phyloP scores from a whole-genome alignment of 495 filamentous ascomycete genomes.

The Aspergillus mulundensis region DNA sequence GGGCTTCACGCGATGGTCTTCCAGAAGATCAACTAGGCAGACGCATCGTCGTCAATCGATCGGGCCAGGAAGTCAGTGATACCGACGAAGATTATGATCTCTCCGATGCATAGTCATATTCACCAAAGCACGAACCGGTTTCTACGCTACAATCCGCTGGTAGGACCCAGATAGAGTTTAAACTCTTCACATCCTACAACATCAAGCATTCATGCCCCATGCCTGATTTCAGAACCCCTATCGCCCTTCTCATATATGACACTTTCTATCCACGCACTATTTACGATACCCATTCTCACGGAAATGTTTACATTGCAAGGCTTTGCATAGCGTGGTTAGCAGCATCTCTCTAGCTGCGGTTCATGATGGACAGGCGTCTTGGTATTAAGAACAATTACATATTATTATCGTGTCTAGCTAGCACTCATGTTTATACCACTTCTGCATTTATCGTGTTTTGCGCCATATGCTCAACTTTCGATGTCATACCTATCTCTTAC shows the following conservation, averaged over 20 bases:
- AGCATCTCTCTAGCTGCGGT: conserved; percentile 36
- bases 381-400: conserved; percentile 16
- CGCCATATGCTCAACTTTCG: conserved; percentile 6
- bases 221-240: conserved; percentile 2
- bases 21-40: conserved; percentile 70
- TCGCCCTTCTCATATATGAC: conserved; percentile 5
- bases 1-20: conserved; percentile 77
- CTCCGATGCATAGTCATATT: conserved; percentile 28
- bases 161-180: background rate
- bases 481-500: conserved; percentile 10
- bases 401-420: conserved; percentile 11
- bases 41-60: conserved; percentile 71
- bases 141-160: background rate
- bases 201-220: background rate
- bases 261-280: conserved; percentile 18
- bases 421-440: conserved; percentile 7
- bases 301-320: conserved; percentile 23
- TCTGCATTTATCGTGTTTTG: conserved; percentile 1
- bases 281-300: conserved; percentile 23
- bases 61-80: conserved; percentile 43
- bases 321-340: conserved; percentile 47
- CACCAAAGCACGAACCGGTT: background rate
- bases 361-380: conserved; percentile 39
- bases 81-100: conserved; percentile 42
- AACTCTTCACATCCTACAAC: background rate